A percentile compares a stretch with the other conserved stretches of the same genome.
These are phyloP conservation scores for Phytophthora sojae DNA, from an alignment of 352 stramenopile species.

Conservation along the genomic window DNA sequence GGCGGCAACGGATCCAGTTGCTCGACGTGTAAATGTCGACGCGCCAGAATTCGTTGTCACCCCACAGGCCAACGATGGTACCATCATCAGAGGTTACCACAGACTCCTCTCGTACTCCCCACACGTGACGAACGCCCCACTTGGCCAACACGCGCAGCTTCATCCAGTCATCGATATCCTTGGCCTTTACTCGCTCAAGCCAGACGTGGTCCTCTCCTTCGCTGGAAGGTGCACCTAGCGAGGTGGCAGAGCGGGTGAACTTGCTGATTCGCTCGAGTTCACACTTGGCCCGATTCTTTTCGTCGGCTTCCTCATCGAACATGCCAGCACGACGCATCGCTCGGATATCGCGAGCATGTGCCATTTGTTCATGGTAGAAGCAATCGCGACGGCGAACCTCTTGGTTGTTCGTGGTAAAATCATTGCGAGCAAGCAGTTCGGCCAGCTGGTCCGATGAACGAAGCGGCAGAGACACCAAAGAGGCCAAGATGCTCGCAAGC, in stretches of 20 bases:
- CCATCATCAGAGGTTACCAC: conserved; percentile 32
- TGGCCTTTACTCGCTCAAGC: conserved; percentile 84
- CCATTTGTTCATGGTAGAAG: conserved; percentile 89
- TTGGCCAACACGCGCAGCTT: conserved; percentile 79
- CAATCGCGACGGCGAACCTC: conserved; percentile 80
- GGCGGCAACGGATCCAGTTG: conserved; percentile 87
- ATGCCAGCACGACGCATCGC: conserved; percentile 61
- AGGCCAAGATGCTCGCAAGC: conserved; percentile 70
- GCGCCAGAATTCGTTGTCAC: conserved; percentile 81
- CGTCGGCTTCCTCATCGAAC: conserved; percentile 66
- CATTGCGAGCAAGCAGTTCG: conserved; percentile 56
- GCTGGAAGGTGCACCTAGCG: conserved; percentile 25
- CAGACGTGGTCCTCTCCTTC: conserved; percentile 69
- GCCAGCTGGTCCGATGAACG: conserved; percentile 75
- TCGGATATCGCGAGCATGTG: conserved; percentile 76
- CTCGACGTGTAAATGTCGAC: conserved; percentile 88
- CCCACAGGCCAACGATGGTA: conserved; percentile 45
- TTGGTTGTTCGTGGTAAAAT: conserved; percentile 77
- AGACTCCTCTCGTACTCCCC: conserved; percentile 46
- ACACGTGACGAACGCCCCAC: conserved; percentile 85
- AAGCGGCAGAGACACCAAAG: conserved; percentile 65
- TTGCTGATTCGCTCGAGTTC: conserved; percentile 77
- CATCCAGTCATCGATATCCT: conserved; percentile 90
- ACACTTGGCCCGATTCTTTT: conserved; percentile 64
- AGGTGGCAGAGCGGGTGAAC: conserved; percentile 58